Conservation (phyloP, 192 early-diverging fungal species). For the Coemansia guatemalensis region DNA sequence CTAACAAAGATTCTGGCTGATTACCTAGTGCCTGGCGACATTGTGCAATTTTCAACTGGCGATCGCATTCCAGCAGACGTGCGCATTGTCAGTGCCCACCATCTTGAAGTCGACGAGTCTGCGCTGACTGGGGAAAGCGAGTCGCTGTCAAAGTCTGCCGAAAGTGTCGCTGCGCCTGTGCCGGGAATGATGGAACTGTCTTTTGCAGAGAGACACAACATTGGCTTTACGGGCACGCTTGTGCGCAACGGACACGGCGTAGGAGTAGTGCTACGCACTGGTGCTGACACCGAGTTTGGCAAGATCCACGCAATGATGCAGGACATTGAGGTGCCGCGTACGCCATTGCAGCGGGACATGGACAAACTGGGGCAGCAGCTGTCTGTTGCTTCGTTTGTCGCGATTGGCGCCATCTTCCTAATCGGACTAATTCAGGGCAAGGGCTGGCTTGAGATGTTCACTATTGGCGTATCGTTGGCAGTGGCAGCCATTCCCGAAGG, state of each 20-base stretch:
- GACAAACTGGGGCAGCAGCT: slow-evolving; percentile 70
- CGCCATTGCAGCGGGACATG: slow-evolving; percentile 93
- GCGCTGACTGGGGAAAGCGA: slow-evolving; percentile 94
- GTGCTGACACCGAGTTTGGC: slow-evolving; percentile 92
- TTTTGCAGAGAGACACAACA: slow-evolving; percentile 63
- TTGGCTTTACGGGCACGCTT: slow-evolving; percentile 94
- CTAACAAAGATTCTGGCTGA: slow-evolving; percentile 63
- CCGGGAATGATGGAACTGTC: slow-evolving; percentile 31
- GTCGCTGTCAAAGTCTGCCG: slow-evolving; percentile 70
- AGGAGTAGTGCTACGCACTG: slow-evolving; percentile 89
- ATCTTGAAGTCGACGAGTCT: slow-evolving; percentile 91
- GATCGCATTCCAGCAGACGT: slow-evolving; percentile 95
- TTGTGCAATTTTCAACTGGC: slow-evolving; percentile 82
- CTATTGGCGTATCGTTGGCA: slow-evolving; percentile 84
- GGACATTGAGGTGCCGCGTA: slow-evolving; percentile 87
- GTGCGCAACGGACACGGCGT: slow-evolving; percentile 84
- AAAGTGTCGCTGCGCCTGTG: slow-evolving; percentile 45
- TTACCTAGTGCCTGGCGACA: slow-evolving; percentile 89
- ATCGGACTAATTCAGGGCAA: slow-evolving; percentile 87
- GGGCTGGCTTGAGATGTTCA: slow-evolving; percentile 94
- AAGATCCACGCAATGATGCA: slow-evolving; percentile 91
- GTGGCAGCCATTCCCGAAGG: slow-evolving; percentile 99
- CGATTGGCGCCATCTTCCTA: slow-evolving; percentile 72
- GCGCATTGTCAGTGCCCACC: slow-evolving; percentile 71
- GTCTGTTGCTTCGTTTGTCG: slow-evolving; percentile 75